Evolutionary conservation across 1,284 basidiomycete species (phyloP), one percentile per base, ranked within the genome.

Genomic region (Ganoderma lingzhi): DNA sequence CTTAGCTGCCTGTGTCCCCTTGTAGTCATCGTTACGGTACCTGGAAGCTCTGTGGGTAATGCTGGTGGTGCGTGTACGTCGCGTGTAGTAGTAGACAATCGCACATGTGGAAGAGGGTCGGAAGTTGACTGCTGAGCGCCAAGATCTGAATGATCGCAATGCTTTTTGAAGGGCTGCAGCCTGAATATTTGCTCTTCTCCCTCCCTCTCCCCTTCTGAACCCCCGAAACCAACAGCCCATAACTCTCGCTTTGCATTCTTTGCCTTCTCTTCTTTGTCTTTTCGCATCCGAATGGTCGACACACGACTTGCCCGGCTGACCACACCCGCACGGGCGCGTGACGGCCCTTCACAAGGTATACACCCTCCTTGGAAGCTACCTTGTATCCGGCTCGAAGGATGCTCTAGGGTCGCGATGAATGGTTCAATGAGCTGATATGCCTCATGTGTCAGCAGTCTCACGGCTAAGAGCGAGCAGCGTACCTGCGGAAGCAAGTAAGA

Each of bases 391-490:
- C 35, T 8, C 35, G 56, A 39, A 39, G 19, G 19, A 5, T 59
- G 2, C 6, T 6, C 32, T 9, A 39, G 10, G 56, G 1, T 59
- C 56, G 19, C 9, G 15, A 15, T 59, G 35, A 35, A 59, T 35
- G 35, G 35, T 35, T 35, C 35, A 35, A 35, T 39, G 56, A 15
- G 15, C 39, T 42, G 39, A 61, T 39, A 61, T 45, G 59, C 53
- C 51, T 62, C 51, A 8, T 67, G 19, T 30, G 14, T 37, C 28
- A 37, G 14, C 58, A 66, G 64, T 51, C 32, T 19, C 66, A 56
- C 66, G 67, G 39, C 59, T 39, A n/a, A 70, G 73, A 42, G 75
- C 73, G 58, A 75, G 70, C 44, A 75, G 74, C n/a, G 71, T 75
- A 6, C 75, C 73, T 9, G 64, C 71, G 10, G 62, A 58, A 5